Conservation (phyloP, 2,329 filamentous ascomycete species). For the Sporothrix inflata region DNA sequence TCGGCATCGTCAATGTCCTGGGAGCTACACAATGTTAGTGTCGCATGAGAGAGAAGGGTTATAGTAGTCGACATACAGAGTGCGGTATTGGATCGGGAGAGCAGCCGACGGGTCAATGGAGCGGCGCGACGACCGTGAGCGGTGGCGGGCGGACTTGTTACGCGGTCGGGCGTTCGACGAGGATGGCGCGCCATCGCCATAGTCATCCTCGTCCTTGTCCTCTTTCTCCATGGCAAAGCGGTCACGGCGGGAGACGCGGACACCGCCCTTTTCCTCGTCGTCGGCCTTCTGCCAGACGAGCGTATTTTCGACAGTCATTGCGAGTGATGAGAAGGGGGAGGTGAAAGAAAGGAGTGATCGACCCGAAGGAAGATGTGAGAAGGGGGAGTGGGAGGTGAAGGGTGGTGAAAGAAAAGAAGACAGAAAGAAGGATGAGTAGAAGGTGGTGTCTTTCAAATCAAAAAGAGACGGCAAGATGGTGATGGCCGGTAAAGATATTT, state of each 20-base stretch:
- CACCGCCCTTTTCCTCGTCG: slow-evolving; percentile 19
- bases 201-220: background rate
- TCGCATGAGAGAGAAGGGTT: background rate
- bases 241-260: slow-evolving; percentile 9
- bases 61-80: slow-evolving; percentile 46
- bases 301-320: slow-evolving; percentile 21
- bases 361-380: slow-evolving; percentile 14
- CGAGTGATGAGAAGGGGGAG: background rate
- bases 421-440: background rate
- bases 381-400: background rate
- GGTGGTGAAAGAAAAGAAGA: background rate
- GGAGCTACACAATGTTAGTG: slow-evolving; percentile 42
- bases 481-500: background rate
- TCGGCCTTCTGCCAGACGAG: slow-evolving; percentile 14
- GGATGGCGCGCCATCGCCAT: background rate
- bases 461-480: background rate
- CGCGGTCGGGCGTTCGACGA: background rate
- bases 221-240: background rate
- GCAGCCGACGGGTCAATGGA: slow-evolving; percentile 47
- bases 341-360: background rate
- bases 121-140: slow-evolving; percentile 35
- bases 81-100: slow-evolving; percentile 58
- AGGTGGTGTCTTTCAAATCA: background rate
- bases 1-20: slow-evolving; percentile 59
- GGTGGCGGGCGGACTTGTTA: background rate